phyloP scores from a whole-genome alignment of 257 asterid species.

The Solanum rostratum region DNA sequence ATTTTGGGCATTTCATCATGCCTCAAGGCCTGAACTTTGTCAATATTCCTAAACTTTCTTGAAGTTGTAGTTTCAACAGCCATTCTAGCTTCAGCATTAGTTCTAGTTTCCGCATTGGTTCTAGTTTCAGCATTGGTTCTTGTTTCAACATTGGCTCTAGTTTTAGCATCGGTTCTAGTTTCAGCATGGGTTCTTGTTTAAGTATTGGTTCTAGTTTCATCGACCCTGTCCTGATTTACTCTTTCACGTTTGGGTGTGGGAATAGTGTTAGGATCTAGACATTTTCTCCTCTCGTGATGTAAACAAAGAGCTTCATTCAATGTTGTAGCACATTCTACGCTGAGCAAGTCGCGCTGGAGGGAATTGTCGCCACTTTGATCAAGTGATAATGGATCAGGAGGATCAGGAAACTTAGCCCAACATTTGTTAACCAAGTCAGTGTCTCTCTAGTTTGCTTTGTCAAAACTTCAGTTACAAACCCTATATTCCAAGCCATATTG shows the following conservation, averaged over 20 bases:
- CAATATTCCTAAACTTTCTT: background rate
- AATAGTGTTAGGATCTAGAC: constrained; percentile 36
- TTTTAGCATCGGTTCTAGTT: background rate
- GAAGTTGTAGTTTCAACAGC: background rate
- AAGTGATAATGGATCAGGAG: constrained; percentile 51
- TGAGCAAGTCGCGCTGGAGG: constrained; percentile 70
- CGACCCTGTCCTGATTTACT: constrained; percentile 4
- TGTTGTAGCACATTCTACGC: constrained; percentile 57
- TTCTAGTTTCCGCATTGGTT: background rate
- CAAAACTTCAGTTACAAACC: constrained; percentile 83
- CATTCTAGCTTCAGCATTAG: no score
- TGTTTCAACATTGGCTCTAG: background rate
- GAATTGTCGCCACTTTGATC: constrained; percentile 35
- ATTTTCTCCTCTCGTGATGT: constrained; percentile 46
- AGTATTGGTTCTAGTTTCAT: background rate
- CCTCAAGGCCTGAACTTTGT: background rate
- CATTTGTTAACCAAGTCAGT: constrained; percentile 58
- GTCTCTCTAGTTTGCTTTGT: constrained; percentile 86
- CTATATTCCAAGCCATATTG: constrained; percentile 86
- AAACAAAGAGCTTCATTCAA: constrained; percentile 60
- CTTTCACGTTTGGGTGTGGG: constrained; percentile 10
- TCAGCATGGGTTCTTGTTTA: background rate
- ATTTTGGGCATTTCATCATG: background rate
- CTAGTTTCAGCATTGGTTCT: background rate
- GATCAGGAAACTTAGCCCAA: constrained; percentile 82